phyloP scores from a whole-genome alignment of 208 protist species.

The Phytomonas francai region DNA sequence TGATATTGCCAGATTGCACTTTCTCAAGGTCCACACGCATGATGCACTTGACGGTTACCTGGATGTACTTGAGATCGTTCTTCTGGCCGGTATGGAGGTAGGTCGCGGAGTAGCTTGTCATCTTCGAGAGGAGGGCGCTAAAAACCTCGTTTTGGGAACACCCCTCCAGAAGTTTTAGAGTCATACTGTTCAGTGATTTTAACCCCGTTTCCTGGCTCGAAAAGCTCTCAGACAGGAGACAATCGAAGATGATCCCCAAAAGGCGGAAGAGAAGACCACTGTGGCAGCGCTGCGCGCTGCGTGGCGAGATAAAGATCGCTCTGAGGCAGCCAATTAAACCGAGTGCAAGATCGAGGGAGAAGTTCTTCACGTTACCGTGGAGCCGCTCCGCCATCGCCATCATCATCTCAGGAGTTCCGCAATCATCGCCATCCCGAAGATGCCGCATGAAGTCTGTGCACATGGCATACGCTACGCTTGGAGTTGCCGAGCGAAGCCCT shows the following conservation, averaged over 20 bases:
- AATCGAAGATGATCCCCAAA: conserved; percentile 76
- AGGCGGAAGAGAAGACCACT: conserved; percentile 63
- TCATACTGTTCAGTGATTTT: conserved; percentile 78
- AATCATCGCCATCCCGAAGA: conserved; percentile 50
- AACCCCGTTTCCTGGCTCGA: conserved; percentile 57
- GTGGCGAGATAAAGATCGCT: conserved; percentile 43
- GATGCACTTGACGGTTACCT: conserved; percentile 86
- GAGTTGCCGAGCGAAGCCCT: conserved; percentile 54
- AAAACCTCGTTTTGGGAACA: conserved; percentile 73
- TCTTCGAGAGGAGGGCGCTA: conserved; percentile 63
- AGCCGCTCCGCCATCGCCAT: conserved; percentile 75
- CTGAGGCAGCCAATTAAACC: conserved; percentile 60
- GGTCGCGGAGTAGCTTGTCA: conserved; percentile 73
- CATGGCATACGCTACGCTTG: conserved; percentile 42
- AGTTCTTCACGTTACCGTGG: conserved; percentile 51
- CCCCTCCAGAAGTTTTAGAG: conserved; percentile 60
- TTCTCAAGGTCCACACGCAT: conserved; percentile 55
- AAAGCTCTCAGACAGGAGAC: conserved; percentile 77
- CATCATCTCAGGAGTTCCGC: conserved; percentile 68
- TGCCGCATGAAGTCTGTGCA: conserved; percentile 63
- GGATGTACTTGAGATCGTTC: conserved; percentile 81
- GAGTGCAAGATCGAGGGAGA: conserved; percentile 46
- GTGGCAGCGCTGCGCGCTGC: conserved; percentile 46
- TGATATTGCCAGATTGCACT: conserved; percentile 63
- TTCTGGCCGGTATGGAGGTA: conserved; percentile 61